A percentile compares a stretch with the other conserved stretches of the same genome.
These are phyloP conservation scores for Hygrophorus russula DNA, from an alignment of 768 basidiomycete genomes.

Conservation along the genomic window DNA sequence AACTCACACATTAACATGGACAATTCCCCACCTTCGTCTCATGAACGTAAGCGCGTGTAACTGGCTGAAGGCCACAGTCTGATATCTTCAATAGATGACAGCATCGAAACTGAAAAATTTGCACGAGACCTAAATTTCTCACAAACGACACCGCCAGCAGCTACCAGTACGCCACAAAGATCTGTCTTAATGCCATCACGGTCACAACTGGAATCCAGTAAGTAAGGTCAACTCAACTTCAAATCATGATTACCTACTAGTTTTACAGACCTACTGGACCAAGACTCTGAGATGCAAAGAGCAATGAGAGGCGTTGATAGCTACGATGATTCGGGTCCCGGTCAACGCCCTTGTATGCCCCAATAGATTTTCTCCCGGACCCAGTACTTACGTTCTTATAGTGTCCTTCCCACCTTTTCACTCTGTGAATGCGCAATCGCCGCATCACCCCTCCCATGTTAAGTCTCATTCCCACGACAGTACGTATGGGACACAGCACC, in stretches of 20 bases:
- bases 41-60: slow-evolving; percentile 22
- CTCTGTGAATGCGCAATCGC: not conserved
- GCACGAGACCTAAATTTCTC: slow-evolving; percentile 27
- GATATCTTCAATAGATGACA: slow-evolving; percentile 15
- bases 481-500: not conserved
- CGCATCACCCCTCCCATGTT: not conserved
- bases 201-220: slow-evolving; percentile 47
- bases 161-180: slow-evolving; percentile 44
- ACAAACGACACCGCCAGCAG: slow-evolving; percentile 32
- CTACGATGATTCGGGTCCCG: slow-evolving; percentile 23
- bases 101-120: slow-evolving; percentile 27
- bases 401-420: not conserved
- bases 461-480: not conserved
- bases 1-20: slow-evolving; percentile 25
- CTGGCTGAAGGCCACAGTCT: slow-evolving; percentile 8
- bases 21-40: slow-evolving; percentile 22
- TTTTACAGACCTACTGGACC: slow-evolving; percentile 48
- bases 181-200: slow-evolving; percentile 48
- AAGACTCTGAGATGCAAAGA: slow-evolving; percentile 64
- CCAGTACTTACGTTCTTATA: not conserved
- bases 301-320: slow-evolving; percentile 46
- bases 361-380: not conserved
- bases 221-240: slow-evolving; percentile 9
- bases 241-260: slow-evolving; percentile 8
- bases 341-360: slow-evolving; percentile 11